Percentiles rank a stretch among this genome's conserved stretches.
These are phyloP conservation scores for Peniophora sp. DNA, from an alignment of 1,284 basidiomycete species.

Conservation along the genomic window DNA sequence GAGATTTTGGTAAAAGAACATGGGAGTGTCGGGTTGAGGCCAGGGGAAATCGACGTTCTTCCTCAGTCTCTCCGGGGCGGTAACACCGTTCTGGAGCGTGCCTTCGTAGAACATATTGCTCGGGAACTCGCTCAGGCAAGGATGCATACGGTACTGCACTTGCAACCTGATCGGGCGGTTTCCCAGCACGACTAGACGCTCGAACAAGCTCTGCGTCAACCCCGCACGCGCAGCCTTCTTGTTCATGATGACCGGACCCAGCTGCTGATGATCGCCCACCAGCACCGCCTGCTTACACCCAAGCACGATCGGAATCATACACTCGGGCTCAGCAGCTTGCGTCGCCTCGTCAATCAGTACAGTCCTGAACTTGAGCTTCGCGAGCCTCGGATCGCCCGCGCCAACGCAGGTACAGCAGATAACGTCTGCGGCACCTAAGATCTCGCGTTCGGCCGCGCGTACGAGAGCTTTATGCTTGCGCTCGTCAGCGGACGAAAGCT, in stretches of 20 bases:
- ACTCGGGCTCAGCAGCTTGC: slow-evolving; percentile 97
- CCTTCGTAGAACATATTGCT: slow-evolving; percentile 99
- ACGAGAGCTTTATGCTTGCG: slow-evolving; percentile 96
- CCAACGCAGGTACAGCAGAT: slow-evolving; percentile 99
- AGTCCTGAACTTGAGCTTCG: slow-evolving; percentile 96
- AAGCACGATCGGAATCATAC: slow-evolving; percentile 97
- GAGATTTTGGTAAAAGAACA: slow-evolving; percentile 99
- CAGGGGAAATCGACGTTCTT: slow-evolving; percentile 99
- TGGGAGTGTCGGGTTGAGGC: slow-evolving; percentile 96
- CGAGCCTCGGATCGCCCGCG: slow-evolving; percentile 90
- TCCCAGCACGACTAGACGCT: slow-evolving; percentile 90
- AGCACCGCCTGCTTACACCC: slow-evolving; percentile 99
- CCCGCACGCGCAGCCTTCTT: slow-evolving; percentile 98
- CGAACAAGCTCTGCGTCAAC: slow-evolving; percentile 95
- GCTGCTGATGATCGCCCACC: slow-evolving; percentile 95
- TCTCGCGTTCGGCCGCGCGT: slow-evolving; percentile 94
- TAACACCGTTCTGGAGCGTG: slow-evolving; percentile 97
- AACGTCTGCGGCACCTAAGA: slow-evolving; percentile 90
- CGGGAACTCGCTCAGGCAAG: slow-evolving; percentile 97
- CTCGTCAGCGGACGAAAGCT: slow-evolving; percentile 94
- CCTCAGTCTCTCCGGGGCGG: slow-evolving; percentile 92
- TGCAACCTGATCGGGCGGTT: slow-evolving; percentile 97
- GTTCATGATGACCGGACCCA: slow-evolving; percentile 99
- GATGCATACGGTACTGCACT: slow-evolving; percentile 99
- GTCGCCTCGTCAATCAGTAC: slow-evolving; percentile 99